Evolutionary conservation across 768 basidiomycete genomes (phyloP), one percentile per base, ranked within the genome.

Genomic region (Suillus hirtellus): DNA sequence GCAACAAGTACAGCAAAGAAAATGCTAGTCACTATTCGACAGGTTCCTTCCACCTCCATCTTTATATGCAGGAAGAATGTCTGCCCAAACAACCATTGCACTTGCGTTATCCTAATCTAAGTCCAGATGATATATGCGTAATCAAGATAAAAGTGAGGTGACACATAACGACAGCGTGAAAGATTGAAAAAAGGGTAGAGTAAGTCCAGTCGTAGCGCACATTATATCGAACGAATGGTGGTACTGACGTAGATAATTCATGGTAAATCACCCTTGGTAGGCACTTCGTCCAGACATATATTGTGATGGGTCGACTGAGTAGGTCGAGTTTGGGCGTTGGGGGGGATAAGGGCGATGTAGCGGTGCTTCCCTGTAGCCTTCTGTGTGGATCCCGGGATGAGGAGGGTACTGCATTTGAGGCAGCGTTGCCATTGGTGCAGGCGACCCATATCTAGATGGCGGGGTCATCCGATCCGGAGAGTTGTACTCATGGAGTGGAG

Each of bases 361-460:
- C 1, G 89, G 84, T 6, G 88, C 88, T 67, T 89, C 85, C 53
- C 87, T 78, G 64, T 78, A 79, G 4, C 76, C 80, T 12, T 78
- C 77, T 27, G 63, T 69, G 10, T 67, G 66, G 63, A 56, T 61
- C 10, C 69, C 71, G 38, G 67, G 38, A 62, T 66, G 76, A 60
- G 65, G 79, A 67, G 63, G 82, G 77, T 69, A 83, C 68, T 70
- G 82, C 74, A 72, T 42, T 1, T 79, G 78, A 2, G 83, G 81
- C 4, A 80, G 72, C 10, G 78, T 72, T 8, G 80, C 75, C 21
- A 79, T 72, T 34, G 78, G 74, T 58, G 43, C 49, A 1, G 73
- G 69, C 74, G 80, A 52, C 56, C 66, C 64, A 55, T 73, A 77
- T 43, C 78, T 76, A 15, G 70, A 64, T 15, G 72, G 35, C 7